These are phyloP conservation scores for Hortiboletus flavorubellus DNA, from an alignment of 768 basidiomycete genomes.

Conservation along the genomic window DNA sequence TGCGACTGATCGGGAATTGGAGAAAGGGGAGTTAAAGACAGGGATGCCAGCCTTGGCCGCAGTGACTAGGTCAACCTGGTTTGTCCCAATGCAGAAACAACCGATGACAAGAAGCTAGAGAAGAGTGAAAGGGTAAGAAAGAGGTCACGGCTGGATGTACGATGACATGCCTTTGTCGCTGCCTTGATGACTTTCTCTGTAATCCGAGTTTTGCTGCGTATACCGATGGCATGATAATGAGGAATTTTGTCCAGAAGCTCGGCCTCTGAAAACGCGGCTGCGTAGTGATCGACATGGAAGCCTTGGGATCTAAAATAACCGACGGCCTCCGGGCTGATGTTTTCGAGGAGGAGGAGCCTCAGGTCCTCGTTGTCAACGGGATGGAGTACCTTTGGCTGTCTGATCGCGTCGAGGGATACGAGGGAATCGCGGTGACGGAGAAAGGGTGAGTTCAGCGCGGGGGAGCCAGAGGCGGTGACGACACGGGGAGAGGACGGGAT, in stretches of 20 bases:
- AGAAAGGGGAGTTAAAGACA: constrained; percentile 99
- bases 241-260: constrained; percentile 85
- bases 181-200: constrained; percentile 86
- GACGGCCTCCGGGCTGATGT: constrained; percentile 91
- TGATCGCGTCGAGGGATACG: constrained; percentile 36
- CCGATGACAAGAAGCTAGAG: constrained; percentile 89
- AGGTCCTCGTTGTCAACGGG: constrained; percentile 81
- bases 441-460: constrained; percentile 37
- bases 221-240: constrained; percentile 90
- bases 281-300: constrained; percentile 87
- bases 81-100: constrained; percentile 99
- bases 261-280: constrained; percentile 86
- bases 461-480: constrained; percentile 54
- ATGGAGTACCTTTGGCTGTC: constrained; percentile 70
- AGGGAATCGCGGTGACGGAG: constrained; percentile 37
- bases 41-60: constrained; percentile 89
- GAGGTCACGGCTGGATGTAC: background rate
- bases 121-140: background rate
- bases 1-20: constrained; percentile 97
- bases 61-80: constrained; percentile 88
- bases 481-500: constrained; percentile 35
- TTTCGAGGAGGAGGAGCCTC: constrained; percentile 85
- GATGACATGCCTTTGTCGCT: constrained; percentile 66
- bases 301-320: constrained; percentile 74
- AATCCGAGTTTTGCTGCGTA: constrained; percentile 97